phyloP scores from a whole-genome alignment of 2,329 filamentous ascomycete genomes.

The Penicillium oxalicum region DNA sequence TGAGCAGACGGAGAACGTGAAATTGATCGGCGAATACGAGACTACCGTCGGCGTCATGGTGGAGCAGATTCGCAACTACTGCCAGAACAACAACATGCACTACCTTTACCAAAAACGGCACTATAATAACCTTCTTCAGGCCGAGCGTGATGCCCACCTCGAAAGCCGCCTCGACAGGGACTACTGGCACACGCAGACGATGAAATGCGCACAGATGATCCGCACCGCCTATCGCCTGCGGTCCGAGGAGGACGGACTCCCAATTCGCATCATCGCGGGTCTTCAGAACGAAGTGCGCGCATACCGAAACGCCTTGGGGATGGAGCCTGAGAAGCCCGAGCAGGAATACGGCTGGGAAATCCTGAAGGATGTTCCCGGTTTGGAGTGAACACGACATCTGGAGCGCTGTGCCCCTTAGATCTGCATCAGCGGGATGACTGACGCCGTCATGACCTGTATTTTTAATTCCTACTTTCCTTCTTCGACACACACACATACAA shows the following conservation, averaged over 20 bases:
- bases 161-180: constrained; percentile 46
- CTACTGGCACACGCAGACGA: constrained; percentile 44
- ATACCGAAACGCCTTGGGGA: constrained; percentile 43
- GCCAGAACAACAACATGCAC: constrained; percentile 45
- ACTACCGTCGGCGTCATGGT: constrained; percentile 43
- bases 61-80: constrained; percentile 47
- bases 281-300: constrained; percentile 47
- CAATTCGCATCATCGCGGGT: constrained; percentile 40
- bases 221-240: constrained; percentile 44
- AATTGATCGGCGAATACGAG: constrained; percentile 46
- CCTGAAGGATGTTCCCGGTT: constrained; percentile 38
- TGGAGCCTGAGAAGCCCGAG: constrained; percentile 45
- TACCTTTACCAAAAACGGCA: constrained; percentile 43
- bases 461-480: not conserved
- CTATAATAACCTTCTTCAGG: constrained; percentile 47
- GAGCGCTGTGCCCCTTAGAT: not conserved
- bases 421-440: not conserved
- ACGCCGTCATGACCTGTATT: constrained; percentile 3
- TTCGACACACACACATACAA: too few species aligned
- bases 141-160: constrained; percentile 46
- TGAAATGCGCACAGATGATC: constrained; percentile 46
- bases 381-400: constrained; percentile 22
- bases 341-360: constrained; percentile 47
- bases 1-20: constrained; percentile 45
- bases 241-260: constrained; percentile 43